Conservation (phyloP, 768 basidiomycete species). For the Fomitopsis pulvina region DNA sequence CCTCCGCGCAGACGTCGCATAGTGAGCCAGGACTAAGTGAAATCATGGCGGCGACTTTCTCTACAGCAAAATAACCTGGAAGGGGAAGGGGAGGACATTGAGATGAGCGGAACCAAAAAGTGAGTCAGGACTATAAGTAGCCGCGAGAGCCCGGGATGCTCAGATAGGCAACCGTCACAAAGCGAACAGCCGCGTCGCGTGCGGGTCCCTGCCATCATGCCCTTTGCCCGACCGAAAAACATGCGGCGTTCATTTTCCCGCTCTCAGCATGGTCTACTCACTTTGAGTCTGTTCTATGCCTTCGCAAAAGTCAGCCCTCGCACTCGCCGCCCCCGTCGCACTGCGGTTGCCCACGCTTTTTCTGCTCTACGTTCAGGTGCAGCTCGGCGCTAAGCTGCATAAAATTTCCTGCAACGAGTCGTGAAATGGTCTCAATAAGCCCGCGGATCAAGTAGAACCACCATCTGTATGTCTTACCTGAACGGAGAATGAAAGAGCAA, state of each 20-base stretch:
- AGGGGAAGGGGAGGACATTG: conserved; percentile 23
- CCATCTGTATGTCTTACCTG: not conserved
- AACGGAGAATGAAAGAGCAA: not conserved
- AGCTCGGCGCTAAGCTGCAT: conserved; percentile 2
- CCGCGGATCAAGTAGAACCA: not conserved
- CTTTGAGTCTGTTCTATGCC: conserved; percentile 11
- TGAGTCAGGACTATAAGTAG: conserved; percentile 23
- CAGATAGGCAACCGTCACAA: conserved; percentile 12
- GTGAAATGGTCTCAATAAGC: not conserved
- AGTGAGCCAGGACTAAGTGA: conserved; percentile 76
- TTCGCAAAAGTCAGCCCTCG: not conserved
- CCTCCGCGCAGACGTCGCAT: conserved; percentile 89
- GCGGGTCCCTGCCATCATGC: conserved; percentile 9
- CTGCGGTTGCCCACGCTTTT: not conserved
- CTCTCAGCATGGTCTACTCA: conserved; percentile 7
- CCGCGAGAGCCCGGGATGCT: conserved; percentile 17
- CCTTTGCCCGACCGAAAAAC: conserved; percentile 14
- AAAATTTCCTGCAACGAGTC: not conserved
- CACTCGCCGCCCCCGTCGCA: conserved; percentile 13
- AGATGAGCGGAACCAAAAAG: conserved; percentile 17
- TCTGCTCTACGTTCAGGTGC: not conserved
- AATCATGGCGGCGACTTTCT: conserved; percentile 48
- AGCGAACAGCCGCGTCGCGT: conserved; percentile 4
- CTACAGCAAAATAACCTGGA: conserved; percentile 18
- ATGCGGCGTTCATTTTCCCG: not conserved